Conservation (phyloP, 768 basidiomycete genomes). For the Collybia nuda region DNA sequence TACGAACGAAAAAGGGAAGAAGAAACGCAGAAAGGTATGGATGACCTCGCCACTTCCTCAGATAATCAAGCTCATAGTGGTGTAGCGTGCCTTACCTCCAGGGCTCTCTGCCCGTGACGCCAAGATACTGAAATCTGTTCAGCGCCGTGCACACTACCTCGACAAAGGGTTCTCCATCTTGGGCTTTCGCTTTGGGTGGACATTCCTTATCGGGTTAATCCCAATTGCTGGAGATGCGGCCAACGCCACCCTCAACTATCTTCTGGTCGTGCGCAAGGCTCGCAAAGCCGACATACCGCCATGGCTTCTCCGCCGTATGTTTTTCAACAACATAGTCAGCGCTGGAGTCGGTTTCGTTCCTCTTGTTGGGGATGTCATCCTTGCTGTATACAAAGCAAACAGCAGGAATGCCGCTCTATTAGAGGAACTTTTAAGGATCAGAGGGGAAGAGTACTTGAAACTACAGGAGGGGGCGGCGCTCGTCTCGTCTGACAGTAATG, state of each 20-base stretch:
- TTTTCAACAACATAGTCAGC: slow-evolving; percentile 72
- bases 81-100: slow-evolving; percentile 66
- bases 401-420: slow-evolving; percentile 84
- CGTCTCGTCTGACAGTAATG: slow-evolving; percentile 6
- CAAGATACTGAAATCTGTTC: slow-evolving; percentile 71
- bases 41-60: background rate
- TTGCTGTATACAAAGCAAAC: slow-evolving; percentile 86
- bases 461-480: slow-evolving; percentile 33
- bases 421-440: slow-evolving; percentile 78
- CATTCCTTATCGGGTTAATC: slow-evolving; percentile 76
- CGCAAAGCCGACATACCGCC: slow-evolving; percentile 64
- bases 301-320: slow-evolving; percentile 75
- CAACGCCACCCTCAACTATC: slow-evolving; percentile 66
- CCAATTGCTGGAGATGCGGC: slow-evolving; percentile 70
- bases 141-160: slow-evolving; percentile 77
- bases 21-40: slow-evolving; percentile 57
- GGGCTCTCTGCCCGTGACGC: slow-evolving; percentile 78
- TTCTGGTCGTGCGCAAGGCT: slow-evolving; percentile 75
- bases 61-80: too few relatives aligned
- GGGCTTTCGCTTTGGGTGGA: slow-evolving; percentile 85
- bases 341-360: slow-evolving; percentile 68
- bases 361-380: slow-evolving; percentile 68
- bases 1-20: slow-evolving; percentile 52
- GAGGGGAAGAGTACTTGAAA: slow-evolving; percentile 73
- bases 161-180: slow-evolving; percentile 84